These are phyloP conservation scores for Kwoniella europaea DNA, from an alignment of 768 basidiomycete species.

Conservation along the genomic window DNA sequence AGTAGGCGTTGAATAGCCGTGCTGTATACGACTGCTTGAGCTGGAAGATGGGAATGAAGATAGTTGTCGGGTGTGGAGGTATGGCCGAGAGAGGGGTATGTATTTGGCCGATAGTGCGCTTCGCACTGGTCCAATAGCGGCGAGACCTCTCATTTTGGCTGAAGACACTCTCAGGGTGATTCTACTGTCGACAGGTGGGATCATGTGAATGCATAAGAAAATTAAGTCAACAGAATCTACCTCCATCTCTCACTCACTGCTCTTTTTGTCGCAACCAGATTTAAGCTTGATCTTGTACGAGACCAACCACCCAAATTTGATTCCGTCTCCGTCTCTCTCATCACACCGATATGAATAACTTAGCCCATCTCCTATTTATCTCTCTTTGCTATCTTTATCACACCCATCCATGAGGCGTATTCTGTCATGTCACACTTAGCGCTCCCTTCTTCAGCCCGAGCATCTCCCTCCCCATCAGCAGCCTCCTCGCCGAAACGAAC, in stretches of 20 bases:
- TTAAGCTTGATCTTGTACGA: not conserved
- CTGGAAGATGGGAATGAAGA: not conserved
- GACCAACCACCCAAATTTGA: slow-evolving; percentile 8
- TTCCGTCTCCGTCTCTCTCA: slow-evolving; percentile 2
- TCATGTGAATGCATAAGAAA: too few species aligned
- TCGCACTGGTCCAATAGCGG: not conserved
- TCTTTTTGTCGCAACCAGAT: not conserved
- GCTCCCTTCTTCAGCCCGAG: slow-evolving; percentile 11
- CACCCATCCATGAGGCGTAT: not conserved
- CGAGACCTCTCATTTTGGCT: not conserved
- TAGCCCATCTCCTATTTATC: not conserved
- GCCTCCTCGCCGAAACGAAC: slow-evolving; percentile 14
- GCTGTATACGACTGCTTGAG: slow-evolving; percentile 4
- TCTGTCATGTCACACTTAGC: slow-evolving; percentile 11
- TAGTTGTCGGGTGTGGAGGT: not conserved
- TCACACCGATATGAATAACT: too few species aligned
- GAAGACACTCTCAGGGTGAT: not conserved
- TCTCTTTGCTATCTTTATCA: not conserved
- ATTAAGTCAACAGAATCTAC: too few species aligned
- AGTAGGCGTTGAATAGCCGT: not conserved
- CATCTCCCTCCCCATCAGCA: slow-evolving; percentile 16
- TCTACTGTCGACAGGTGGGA: too few species aligned
- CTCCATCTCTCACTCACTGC: too few species aligned
- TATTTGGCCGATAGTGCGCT: not conserved
- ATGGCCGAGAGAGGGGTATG: not conserved